Conservation (phyloP, 768 basidiomycete genomes). For the Phaffia tasmanica region DNA sequence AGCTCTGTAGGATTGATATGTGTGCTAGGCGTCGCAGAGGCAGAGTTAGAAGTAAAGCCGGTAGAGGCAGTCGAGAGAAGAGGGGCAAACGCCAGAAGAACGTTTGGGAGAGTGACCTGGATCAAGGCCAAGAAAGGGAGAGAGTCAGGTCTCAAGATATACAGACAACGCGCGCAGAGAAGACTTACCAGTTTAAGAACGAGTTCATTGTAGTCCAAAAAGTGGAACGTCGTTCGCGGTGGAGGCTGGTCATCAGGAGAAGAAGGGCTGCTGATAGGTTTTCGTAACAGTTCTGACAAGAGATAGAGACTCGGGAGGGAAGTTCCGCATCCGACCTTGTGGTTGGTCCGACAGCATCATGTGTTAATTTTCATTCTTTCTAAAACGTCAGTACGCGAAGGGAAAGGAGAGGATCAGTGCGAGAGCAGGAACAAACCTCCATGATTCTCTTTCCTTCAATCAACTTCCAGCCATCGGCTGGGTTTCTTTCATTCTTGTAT, state of each 20-base stretch:
- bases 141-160: neutral
- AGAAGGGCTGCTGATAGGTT: conserved; percentile 39
- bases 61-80: neutral
- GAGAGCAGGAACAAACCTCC: conserved; percentile 49
- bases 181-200: conserved; percentile 21
- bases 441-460: conserved; percentile 50
- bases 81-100: conserved; percentile 52
- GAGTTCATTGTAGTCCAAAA: conserved; percentile 26
- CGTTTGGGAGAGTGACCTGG: conserved; percentile 55
- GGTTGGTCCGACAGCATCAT: neutral
- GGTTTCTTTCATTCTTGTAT: conserved; percentile 24
- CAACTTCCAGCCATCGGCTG: conserved; percentile 31
- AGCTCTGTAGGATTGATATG: neutral
- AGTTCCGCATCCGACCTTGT: conserved; percentile 84
- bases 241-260: conserved; percentile 25
- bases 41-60: conserved; percentile 7
- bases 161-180: neutral
- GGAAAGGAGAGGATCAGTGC: neutral
- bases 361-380: neutral
- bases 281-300: conserved; percentile 51
- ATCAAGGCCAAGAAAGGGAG: neutral
- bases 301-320: conserved; percentile 70
- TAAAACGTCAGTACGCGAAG: too few species aligned
- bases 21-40: conserved; percentile 5
- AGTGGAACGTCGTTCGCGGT: conserved; percentile 26